Base-by-base conservation (phyloP, 2,329 filamentous ascomycete genomes). In the Claviceps digitariae region DNA sequence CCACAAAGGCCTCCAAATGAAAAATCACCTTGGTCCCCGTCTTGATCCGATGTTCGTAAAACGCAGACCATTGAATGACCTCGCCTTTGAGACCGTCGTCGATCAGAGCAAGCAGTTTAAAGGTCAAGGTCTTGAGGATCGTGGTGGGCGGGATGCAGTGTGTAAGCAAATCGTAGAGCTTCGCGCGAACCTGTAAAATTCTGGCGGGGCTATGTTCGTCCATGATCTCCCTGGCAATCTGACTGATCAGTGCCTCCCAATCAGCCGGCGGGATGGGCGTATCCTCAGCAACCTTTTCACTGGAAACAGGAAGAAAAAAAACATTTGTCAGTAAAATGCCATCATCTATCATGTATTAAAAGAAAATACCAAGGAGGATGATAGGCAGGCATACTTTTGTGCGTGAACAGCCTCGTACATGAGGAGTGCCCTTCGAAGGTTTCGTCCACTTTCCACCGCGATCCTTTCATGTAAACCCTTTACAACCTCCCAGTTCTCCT, bases 341-440 rank as follows among this genome's bases (percentile, higher is more conserved):
- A 25, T 44, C 43, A 44, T 9, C 21, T 15, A 23, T 15, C 15
- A 15, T 44, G 43, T 25, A 25, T 25, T 21, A 6, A n/a, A 21
- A 31, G 15, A 46, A 8, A 1, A 23, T n/a, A 17, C 6, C 10
- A 29, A 3, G 9, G 8, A 34, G n/a, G 13, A 45, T 5, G 27
- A 45, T 27, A 8, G 21, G 25, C 13, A 41, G 34, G 13, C 10
- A 59, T 78, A 96, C 90, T 96, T 97, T 66, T 97, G 91, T 36
- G 93, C 93, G 72, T 97, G 89, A 27, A 97, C 87, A 13, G 93
- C 87, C 72, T 98, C 93, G 64, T 91, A 95, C 90, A 98, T 98
- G 60, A 98, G 75, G 63, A 98, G 72, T 20, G 93, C 93, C 64
- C 86, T 83, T 58, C 93, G 82, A 63, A 98, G 68, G 69, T 98